Conservation (phyloP, 805 yeast species). For the Saturnispora zaruensis region DNA sequence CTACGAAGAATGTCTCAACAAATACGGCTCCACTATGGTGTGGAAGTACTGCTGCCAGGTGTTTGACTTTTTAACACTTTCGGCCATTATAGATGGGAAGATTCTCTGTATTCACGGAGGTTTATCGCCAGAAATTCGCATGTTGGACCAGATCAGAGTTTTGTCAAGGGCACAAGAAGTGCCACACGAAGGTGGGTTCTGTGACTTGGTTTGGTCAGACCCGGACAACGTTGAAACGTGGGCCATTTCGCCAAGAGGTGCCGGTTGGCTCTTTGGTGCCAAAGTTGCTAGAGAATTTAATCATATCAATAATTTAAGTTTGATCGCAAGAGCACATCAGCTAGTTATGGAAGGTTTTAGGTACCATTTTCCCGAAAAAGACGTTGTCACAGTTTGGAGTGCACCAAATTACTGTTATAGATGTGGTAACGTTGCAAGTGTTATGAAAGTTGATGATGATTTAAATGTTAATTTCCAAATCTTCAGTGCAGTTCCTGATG, state of each 20-base stretch:
- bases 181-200: slow-evolving; percentile 98
- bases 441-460: slow-evolving; percentile 88
- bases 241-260: slow-evolving; percentile 98
- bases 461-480: slow-evolving; percentile 85
- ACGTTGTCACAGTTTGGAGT: slow-evolving; percentile 96
- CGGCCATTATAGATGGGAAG: slow-evolving; percentile 93
- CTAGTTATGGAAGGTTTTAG: slow-evolving; percentile 97
- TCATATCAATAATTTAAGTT: slow-evolving; percentile 79
- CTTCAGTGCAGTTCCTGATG: slow-evolving; percentile 93
- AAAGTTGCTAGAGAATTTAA: slow-evolving; percentile 93
- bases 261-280: slow-evolving; percentile 96
- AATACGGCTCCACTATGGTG: slow-evolving; percentile 89
- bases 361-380: slow-evolving; percentile 92
- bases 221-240: slow-evolving; percentile 97
- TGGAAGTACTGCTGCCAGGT: slow-evolving; percentile 97
- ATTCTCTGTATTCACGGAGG: slow-evolving; percentile 97
- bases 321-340: slow-evolving; percentile 96
- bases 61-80: slow-evolving; percentile 85
- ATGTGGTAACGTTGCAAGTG: slow-evolving; percentile 97
- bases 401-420: slow-evolving; percentile 97
- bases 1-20: slow-evolving; percentile 89
- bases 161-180: slow-evolving; percentile 94
- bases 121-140: slow-evolving; percentile 90
- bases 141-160: slow-evolving; percentile 94
- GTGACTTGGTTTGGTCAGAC: slow-evolving; percentile 96